These are phyloP conservation scores for Boeremia lycopersici DNA, from an alignment of 2,329 filamentous ascomycete genomes.

Conservation along the genomic window DNA sequence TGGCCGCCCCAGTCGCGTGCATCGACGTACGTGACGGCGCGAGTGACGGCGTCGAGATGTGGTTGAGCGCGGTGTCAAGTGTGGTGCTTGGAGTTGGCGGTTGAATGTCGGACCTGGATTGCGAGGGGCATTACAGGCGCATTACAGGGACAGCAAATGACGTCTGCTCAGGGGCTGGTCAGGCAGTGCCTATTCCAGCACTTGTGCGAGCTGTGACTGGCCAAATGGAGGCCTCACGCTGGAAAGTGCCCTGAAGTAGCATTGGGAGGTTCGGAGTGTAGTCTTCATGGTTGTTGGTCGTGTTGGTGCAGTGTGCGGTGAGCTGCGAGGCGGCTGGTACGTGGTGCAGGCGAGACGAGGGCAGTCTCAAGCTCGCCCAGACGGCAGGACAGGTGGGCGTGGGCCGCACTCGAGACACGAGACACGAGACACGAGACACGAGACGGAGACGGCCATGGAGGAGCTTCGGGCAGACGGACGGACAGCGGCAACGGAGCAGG, in stretches of 20 bases:
- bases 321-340: not conserved
- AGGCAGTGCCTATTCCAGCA: too few relatives aligned
- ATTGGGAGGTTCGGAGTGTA: not conserved
- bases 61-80: not conserved
- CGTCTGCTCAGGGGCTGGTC: not conserved
- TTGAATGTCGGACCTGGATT: not conserved
- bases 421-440: not conserved
- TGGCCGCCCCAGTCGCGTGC: slow-evolving; percentile 6
- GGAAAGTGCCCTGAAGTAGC: not conserved
- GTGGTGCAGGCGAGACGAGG: not conserved
- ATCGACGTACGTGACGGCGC: too few relatives aligned
- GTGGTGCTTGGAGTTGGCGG: too few relatives aligned
- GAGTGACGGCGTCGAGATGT: not conserved
- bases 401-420: too few relatives aligned
- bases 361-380: not conserved
- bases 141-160: not conserved
- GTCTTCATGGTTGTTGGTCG: not conserved
- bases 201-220: not conserved
- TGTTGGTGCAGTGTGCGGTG: not conserved
- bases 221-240: not conserved
- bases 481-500: too few relatives aligned
- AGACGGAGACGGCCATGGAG: not conserved
- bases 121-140: not conserved
- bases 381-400: not conserved
- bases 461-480: slow-evolving; percentile 7